Evolutionary conservation across 1,284 basidiomycete genomes (phyloP).

Genomic region (Leccinum griseonigrum): DNA sequence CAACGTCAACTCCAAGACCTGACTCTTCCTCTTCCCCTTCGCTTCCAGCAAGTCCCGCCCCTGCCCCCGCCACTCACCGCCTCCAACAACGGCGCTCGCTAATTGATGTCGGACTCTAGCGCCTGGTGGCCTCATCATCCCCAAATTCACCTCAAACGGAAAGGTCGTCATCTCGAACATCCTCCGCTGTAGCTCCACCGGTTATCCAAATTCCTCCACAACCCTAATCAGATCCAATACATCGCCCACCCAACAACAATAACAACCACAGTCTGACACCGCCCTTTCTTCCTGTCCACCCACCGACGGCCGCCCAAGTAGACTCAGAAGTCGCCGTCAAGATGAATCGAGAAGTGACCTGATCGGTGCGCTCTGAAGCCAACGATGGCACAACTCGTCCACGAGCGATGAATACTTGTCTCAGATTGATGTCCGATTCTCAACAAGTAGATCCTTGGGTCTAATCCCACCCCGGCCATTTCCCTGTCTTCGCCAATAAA

Average conservation of each 20-base stretch:
- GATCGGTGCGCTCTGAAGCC: constrained; percentile 37
- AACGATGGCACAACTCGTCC: constrained; percentile 19
- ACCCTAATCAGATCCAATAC: background rate
- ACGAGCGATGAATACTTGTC: constrained; percentile 41
- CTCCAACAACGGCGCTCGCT: background rate
- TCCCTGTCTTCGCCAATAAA: constrained; percentile 28
- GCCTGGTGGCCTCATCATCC: constrained; percentile 21
- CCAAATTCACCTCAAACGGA: constrained; percentile 20
- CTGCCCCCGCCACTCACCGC: background rate
- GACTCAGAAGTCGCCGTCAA: constrained; percentile 21
- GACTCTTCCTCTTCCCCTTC: constrained; percentile 16
- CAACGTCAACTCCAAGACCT: constrained; percentile 5
- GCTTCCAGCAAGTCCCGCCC: constrained; percentile 21
- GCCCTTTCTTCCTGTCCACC: constrained; percentile 16
- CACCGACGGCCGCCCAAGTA: background rate
- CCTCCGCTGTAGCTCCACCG: constrained; percentile 50
- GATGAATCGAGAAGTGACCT: constrained; percentile 41
- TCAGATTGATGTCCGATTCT: constrained; percentile 67
- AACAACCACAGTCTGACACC: constrained; percentile 25
- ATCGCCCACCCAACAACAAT: background rate
- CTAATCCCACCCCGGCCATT: constrained; percentile 28
- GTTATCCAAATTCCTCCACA: constrained; percentile 21
- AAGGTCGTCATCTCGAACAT: constrained; percentile 40
- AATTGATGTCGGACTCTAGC: constrained; percentile 28
- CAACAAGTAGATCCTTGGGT: constrained; percentile 61